Conservation (phyloP, 2,329 filamentous ascomycete genomes). For the Westerdykella sp. region DNA sequence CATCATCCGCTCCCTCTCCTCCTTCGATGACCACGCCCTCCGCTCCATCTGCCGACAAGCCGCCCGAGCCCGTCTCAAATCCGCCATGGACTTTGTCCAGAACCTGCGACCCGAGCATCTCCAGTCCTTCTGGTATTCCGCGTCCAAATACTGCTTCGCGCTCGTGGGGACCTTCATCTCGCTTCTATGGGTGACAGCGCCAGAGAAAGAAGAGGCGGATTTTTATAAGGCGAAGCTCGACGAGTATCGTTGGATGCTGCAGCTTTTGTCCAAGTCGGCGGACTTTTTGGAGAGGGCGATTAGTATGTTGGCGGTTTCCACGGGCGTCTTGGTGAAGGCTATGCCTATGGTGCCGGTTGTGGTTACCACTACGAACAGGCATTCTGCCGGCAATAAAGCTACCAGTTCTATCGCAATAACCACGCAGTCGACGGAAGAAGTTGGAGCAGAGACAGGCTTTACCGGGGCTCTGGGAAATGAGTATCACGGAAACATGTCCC, state of each 20-base stretch:
- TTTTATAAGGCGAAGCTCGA: conserved; percentile 35
- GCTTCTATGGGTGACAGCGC: conserved; percentile 34
- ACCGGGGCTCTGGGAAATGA: too few species aligned
- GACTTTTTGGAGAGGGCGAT: conserved; percentile 40
- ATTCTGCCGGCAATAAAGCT: too few species aligned
- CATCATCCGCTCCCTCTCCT: conserved; percentile 33
- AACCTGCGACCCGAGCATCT: conserved; percentile 41
- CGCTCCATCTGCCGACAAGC: conserved; percentile 38
- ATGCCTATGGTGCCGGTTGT: conserved; percentile 1
- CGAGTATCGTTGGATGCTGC: conserved; percentile 40
- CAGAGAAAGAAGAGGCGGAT: conserved; percentile 28
- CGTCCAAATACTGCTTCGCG: conserved; percentile 39
- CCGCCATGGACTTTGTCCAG: conserved; percentile 43
- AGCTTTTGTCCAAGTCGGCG: conserved; percentile 39
- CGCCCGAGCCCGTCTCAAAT: conserved; percentile 39
- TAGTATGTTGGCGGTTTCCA: conserved; percentile 17
- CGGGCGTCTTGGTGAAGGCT: conserved; percentile 19
- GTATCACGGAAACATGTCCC: too few species aligned
- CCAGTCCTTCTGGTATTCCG: conserved; percentile 45
- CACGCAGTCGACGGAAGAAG: too few species aligned
- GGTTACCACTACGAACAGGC: too few species aligned
- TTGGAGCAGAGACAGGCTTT: too few species aligned
- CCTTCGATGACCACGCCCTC: conserved; percentile 25
- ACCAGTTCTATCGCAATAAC: too few species aligned
- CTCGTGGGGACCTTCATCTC: conserved; percentile 41